phyloP scores from a whole-genome alignment of 2,329 filamentous ascomycete genomes.

The Chlorencoelia australis region DNA sequence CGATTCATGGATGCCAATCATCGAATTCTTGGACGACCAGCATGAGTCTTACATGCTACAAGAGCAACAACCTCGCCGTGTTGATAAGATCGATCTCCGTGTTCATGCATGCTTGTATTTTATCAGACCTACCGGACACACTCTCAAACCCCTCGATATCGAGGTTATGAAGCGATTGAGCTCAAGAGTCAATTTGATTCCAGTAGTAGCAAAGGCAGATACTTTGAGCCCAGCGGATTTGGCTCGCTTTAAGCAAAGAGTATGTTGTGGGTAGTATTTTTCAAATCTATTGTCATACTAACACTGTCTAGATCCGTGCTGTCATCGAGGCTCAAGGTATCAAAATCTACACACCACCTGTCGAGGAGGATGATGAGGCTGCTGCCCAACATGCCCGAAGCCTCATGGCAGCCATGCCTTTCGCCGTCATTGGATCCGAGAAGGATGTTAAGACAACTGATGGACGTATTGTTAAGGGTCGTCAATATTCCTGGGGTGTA shows the following conservation, averaged over 20 bases:
- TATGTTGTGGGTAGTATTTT: conserved; percentile 37
- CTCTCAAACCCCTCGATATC: conserved; percentile 95
- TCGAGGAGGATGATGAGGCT: conserved; percentile 97
- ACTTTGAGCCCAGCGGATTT: conserved; percentile 90
- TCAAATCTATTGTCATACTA: conserved; percentile 16
- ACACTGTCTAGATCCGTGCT: conserved; percentile 61
- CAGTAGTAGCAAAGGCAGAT: conserved; percentile 97
- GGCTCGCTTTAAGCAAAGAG: conserved; percentile 88
- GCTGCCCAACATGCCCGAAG: conserved; percentile 90
- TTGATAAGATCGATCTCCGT: conserved; percentile 98
- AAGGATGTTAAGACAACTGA: conserved; percentile 97
- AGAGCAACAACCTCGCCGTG: conserved; percentile 96
- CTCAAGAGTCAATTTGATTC: conserved; percentile 96
- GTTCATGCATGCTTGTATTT: conserved; percentile 99
- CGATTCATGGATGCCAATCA: conserved; percentile 99
- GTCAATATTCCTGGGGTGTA: conserved; percentile 98
- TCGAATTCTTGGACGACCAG: conserved; percentile 99
- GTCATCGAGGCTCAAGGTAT: conserved; percentile 98
- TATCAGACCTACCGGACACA: conserved; percentile 96
- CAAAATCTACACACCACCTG: conserved; percentile 97
- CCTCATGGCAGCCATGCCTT: conserved; percentile 95
- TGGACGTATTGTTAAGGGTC: conserved; percentile 94
- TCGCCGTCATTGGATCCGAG: conserved; percentile 97
- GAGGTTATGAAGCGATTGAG: conserved; percentile 99
- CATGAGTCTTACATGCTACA: conserved; percentile 99